Percentiles rank a stretch among this genome's conserved stretches.
Conservation (phyloP, 176 grass and related monocot genomes). For the Zoysia pacifica region DNA sequence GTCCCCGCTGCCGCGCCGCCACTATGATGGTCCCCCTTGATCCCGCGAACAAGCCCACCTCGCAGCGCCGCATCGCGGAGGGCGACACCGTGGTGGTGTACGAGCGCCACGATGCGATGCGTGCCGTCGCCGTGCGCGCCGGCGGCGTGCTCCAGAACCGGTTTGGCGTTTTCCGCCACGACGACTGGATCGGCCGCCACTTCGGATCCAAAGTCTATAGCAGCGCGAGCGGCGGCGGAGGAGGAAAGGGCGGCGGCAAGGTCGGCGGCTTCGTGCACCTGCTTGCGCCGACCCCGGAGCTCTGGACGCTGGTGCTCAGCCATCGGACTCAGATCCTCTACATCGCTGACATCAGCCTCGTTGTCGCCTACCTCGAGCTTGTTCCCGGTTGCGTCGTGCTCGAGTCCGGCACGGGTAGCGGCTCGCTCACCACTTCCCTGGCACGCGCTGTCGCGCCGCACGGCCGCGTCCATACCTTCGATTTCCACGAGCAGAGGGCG, state of each 20-base stretch:
- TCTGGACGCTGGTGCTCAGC: slow-evolving; percentile 92
- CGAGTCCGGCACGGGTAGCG: slow-evolving; percentile 83
- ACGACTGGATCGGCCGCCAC: slow-evolving; percentile 73
- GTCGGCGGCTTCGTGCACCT: slow-evolving; percentile 71
- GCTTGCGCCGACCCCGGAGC: slow-evolving; percentile 73
- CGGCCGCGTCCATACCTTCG: slow-evolving; percentile 76
- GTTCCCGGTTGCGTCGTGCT: slow-evolving; percentile 73
- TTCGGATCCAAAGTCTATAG: slow-evolving; percentile 84
- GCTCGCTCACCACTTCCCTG: slow-evolving; percentile 77
- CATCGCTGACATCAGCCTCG: slow-evolving; percentile 82
- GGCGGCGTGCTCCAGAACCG: slow-evolving; percentile 72
- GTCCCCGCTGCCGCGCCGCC: not conserved
- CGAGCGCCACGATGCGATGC: slow-evolving; percentile 73
- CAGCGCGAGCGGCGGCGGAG: not conserved
- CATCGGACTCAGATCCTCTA: slow-evolving; percentile 95
- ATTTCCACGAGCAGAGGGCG: slow-evolving; percentile 92
- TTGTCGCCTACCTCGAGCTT: slow-evolving; percentile 82
- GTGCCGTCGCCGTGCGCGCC: slow-evolving; percentile 52
- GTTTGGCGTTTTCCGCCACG: slow-evolving; percentile 79
- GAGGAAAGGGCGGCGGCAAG: not conserved
- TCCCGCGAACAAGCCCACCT: slow-evolving; percentile 45
- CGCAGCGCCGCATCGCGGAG: slow-evolving; percentile 55
- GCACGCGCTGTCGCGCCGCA: slow-evolving; percentile 69
- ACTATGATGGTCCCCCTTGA: slow-evolving; percentile 56
- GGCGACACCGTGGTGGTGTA: slow-evolving; percentile 89